A percentile compares a stretch with the other conserved stretches of the same genome.
These are phyloP conservation scores for Tricholomella constricta DNA, from an alignment of 768 basidiomycete genomes.

Conservation along the genomic window DNA sequence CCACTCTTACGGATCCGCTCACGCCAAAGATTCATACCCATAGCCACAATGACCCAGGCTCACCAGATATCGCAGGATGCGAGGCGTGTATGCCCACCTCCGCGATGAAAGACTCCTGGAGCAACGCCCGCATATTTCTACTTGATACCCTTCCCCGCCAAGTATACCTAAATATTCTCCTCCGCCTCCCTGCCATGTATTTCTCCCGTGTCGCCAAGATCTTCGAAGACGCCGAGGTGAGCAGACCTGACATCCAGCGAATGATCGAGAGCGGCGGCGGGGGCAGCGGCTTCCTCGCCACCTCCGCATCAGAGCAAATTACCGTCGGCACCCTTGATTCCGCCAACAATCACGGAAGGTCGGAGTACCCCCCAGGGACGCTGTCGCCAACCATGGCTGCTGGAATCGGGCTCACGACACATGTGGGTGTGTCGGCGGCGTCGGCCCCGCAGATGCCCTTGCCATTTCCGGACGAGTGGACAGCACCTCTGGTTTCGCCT, in stretches of 20 bases:
- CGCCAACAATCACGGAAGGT: slow-evolving; percentile 2
- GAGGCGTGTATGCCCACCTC: slow-evolving; percentile 8
- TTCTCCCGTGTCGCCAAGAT: slow-evolving; percentile 77
- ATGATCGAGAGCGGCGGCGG: slow-evolving; percentile 36
- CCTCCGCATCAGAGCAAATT: slow-evolving; percentile 13
- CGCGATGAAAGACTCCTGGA: slow-evolving; percentile 4
- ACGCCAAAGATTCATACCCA: slow-evolving; percentile 7
- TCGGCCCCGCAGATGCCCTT: slow-evolving; percentile 27
- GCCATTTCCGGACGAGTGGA: slow-evolving; percentile 58
- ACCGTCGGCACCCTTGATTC: slow-evolving; percentile 11
- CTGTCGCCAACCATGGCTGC: slow-evolving; percentile 24
- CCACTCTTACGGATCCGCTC: slow-evolving; percentile 2
- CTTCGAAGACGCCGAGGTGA: slow-evolving; percentile 78
- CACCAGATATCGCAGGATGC: slow-evolving; percentile 10
- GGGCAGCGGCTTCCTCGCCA: slow-evolving; percentile 10
- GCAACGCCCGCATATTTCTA: slow-evolving; percentile 12
- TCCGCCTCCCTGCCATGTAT: slow-evolving; percentile 77
- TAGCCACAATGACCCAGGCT: background rate
- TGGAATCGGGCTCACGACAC: slow-evolving; percentile 27
- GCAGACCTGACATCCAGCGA: slow-evolving; percentile 66
- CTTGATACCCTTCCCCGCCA: slow-evolving; percentile 42
- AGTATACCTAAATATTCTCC: slow-evolving; percentile 36
- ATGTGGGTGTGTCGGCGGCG: slow-evolving; percentile 23
- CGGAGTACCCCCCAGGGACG: slow-evolving; percentile 10
- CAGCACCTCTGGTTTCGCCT: slow-evolving; percentile 55